These are phyloP conservation scores for Persicaria tinctoria DNA, from an alignment of 148 eudicot species.

Conservation along the genomic window DNA sequence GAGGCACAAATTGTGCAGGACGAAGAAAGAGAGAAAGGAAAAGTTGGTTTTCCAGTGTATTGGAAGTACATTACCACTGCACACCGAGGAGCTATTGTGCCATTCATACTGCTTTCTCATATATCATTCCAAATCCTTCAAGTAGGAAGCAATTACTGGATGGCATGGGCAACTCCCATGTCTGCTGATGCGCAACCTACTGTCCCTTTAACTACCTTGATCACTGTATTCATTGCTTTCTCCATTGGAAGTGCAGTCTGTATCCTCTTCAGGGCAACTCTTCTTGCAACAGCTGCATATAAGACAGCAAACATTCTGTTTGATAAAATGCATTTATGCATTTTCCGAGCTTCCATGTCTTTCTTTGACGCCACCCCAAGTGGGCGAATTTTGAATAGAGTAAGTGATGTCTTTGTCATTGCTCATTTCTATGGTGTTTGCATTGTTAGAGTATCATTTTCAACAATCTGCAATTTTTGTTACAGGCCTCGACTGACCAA, in stretches of 20 bases:
- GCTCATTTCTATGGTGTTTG: neutral
- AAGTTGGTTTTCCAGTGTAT: slow-evolving; percentile 48
- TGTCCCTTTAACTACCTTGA: slow-evolving; percentile 35
- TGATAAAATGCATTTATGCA: slow-evolving; percentile 49
- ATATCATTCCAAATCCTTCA: slow-evolving; percentile 48
- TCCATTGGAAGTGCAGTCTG: slow-evolving; percentile 53
- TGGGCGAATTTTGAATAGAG: slow-evolving; percentile 63
- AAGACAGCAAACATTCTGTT: slow-evolving; percentile 56
- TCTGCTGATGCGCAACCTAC: slow-evolving; percentile 32
- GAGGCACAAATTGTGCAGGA: slow-evolving; percentile 59
- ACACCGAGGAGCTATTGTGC: slow-evolving; percentile 54
- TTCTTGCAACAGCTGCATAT: slow-evolving; percentile 38
- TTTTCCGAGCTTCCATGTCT: slow-evolving; percentile 78
- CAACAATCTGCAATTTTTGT: neutral
- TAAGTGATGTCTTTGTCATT: slow-evolving; percentile 14
- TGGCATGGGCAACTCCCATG: slow-evolving; percentile 73
- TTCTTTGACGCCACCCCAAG: slow-evolving; percentile 78
- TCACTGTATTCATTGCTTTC: slow-evolving; percentile 46
- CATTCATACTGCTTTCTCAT: slow-evolving; percentile 44
- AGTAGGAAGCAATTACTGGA: slow-evolving; percentile 66
- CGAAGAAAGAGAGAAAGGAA: slow-evolving; percentile 70
- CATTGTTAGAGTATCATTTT: no score
- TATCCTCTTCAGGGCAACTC: slow-evolving; percentile 39
- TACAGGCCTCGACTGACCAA: slow-evolving; percentile 72
- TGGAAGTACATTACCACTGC: slow-evolving; percentile 70